These are phyloP conservation scores for Cornus florida DNA, from an alignment of 148 eudicot species.

Conservation along the genomic window DNA sequence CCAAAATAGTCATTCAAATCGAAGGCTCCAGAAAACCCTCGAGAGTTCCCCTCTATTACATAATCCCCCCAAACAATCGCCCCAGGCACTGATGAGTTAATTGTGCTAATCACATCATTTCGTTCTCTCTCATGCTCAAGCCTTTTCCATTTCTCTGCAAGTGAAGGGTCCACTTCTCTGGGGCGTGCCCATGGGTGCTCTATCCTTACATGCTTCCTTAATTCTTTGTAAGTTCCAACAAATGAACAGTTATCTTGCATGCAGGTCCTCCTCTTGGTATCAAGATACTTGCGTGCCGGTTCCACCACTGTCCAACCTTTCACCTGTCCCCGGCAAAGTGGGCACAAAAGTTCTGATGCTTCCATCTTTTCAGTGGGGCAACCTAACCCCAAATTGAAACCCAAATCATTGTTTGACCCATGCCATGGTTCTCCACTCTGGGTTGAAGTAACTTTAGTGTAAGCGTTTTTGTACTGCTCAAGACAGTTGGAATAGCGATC, in stretches of 20 bases:
- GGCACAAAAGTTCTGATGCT: slow-evolving; percentile 52
- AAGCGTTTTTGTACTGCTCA: slow-evolving; percentile 53
- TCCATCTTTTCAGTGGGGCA: slow-evolving; percentile 24
- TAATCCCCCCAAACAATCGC: slow-evolving; percentile 67
- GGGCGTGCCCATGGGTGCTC: slow-evolving; percentile 61
- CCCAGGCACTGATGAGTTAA: slow-evolving; percentile 49
- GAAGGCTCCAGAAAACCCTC: slow-evolving; percentile 26
- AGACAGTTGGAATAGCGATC: slow-evolving; percentile 55
- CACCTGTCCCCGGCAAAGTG: slow-evolving; percentile 73
- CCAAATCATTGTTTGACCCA: not conserved
- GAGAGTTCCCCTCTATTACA: slow-evolving; percentile 44
- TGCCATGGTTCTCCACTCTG: too few relatives aligned
- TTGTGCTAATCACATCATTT: slow-evolving; percentile 58
- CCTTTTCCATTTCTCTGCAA: slow-evolving; percentile 60
- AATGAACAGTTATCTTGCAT: slow-evolving; percentile 60
- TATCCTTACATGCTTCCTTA: slow-evolving; percentile 58
- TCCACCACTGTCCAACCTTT: slow-evolving; percentile 73
- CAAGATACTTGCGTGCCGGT: slow-evolving; percentile 50
- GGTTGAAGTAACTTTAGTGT: slow-evolving; percentile 1
- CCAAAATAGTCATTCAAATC: slow-evolving; percentile 43
- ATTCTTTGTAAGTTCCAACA: slow-evolving; percentile 56
- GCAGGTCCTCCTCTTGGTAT: slow-evolving; percentile 57
- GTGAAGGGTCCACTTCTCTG: slow-evolving; percentile 61
- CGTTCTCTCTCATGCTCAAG: slow-evolving; percentile 53
- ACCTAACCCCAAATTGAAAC: slow-evolving; percentile 13